Base-by-base conservation (phyloP, 2,329 filamentous ascomycete genomes). In the Cytospora paraplurivora region DNA sequence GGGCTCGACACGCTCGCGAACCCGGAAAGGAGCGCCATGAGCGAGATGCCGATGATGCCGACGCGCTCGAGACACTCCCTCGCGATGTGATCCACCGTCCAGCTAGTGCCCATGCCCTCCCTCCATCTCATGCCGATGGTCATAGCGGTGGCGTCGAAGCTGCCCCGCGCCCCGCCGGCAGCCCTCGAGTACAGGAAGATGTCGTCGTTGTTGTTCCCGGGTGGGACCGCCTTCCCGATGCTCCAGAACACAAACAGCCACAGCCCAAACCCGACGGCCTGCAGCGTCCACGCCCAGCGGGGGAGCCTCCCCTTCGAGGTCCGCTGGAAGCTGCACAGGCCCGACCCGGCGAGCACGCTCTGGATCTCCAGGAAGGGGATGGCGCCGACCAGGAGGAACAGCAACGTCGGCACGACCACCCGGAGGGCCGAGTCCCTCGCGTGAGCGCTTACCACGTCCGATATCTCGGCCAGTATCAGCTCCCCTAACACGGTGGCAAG, bases 1-100 rank as follows among this genome's bases (percentile, higher is more conserved):
- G 93, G 87, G 1, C 90, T 89, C 32, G 90, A 93, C 38, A 96
- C 90, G n/a, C 91, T 91, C 7, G 92, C 92, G 71, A 96, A 96
- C 0, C 92, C 92, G 7, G 92, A 92, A n/a, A 96, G 79, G 15
- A 93, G 82, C 17, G 92, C 92, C 91, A 96, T 96, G 59, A 95
- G 77, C 55, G 89, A 88, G 62, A 95, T 92, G 4, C 92, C 92
- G 67, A 96, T 92, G 49, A 96, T 88, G 13, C 92, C 92, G 33
- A 96, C 87, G 52, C 92, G 77, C 73, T 88, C 85, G 41, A 89
- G 76, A 67, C 85, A 88, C 10, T 82, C 85, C 51, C 82, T 76
- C 17, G 79, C 79, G 56, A 85, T 69, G 1, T 74, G 73, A 7
- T 69, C 71, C 59, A 76, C 74, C 19, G 58, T 56, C 67, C 49